Conservation (phyloP, 2,329 filamentous ascomycete species). For the Trichoderma endophyticum region DNA sequence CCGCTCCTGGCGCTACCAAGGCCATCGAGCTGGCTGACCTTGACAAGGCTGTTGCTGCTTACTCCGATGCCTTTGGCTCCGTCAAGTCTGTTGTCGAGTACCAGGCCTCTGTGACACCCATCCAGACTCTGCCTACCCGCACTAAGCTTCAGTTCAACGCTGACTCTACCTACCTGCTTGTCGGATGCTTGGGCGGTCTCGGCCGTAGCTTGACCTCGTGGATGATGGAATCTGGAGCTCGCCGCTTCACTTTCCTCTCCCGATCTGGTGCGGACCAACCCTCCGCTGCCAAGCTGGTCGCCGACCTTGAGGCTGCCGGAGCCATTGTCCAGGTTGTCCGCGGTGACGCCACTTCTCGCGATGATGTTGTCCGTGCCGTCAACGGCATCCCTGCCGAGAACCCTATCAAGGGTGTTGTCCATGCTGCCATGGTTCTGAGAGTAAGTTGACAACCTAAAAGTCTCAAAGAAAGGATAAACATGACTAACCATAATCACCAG, state of each 20-base stretch:
- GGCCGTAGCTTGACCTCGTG: slow-evolving; percentile 21
- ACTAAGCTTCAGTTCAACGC: slow-evolving; percentile 12
- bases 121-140: slow-evolving; percentile 16
- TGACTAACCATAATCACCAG: not conserved
- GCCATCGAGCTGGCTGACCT: slow-evolving; percentile 19
- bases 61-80: slow-evolving; percentile 6
- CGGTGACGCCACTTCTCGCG: slow-evolving; percentile 23
- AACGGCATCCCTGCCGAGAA: slow-evolving; percentile 20
- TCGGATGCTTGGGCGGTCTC: slow-evolving; percentile 25
- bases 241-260: slow-evolving; percentile 29
- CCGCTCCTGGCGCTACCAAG: slow-evolving; percentile 18
- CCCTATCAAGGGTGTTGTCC: slow-evolving; percentile 31
- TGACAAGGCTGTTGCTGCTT: slow-evolving; percentile 15
- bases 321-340: slow-evolving; percentile 25
- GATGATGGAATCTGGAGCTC: slow-evolving; percentile 24
- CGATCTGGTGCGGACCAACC: slow-evolving; percentile 25
- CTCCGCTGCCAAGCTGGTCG: slow-evolving; percentile 23
- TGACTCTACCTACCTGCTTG: slow-evolving; percentile 22
- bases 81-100: slow-evolving; percentile 21
- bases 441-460: not conserved
- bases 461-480: not conserved
- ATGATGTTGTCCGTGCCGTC: slow-evolving; percentile 23
- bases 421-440: slow-evolving; percentile 33
- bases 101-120: slow-evolving; percentile 18
- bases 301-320: slow-evolving; percentile 23